Base-by-base conservation (phyloP, 2,329 filamentous ascomycete species). In the Penicillium palitans region DNA sequence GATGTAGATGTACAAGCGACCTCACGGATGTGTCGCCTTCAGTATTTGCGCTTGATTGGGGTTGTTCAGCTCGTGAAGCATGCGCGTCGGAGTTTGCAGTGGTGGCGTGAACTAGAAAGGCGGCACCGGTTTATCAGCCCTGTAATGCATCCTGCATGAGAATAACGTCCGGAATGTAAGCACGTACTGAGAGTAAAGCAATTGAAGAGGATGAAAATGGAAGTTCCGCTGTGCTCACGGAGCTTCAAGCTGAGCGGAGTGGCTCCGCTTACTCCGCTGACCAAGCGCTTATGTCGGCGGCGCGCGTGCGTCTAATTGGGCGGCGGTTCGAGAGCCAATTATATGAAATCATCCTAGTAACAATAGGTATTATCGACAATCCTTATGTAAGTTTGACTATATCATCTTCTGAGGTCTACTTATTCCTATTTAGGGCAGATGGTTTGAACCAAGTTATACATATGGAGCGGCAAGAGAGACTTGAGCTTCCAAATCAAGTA, bases 191-290 rank as follows among this genome's bases (percentile, higher is more conserved):
- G 27, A 24, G 31, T 37, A 21, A 53, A 25, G 29, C 15, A 50
- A 48, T 54, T 42, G 44, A 54, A 46, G 35, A 53, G 25, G 33
- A 35, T 29, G 19, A 35, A 24, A 39, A 29, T 27, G 3, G 9
- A 51, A 21, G 39, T 35, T 54, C 33, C 27, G 24, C 44, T 21
- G 37, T 31, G 24, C 6, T 46, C 33, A 51, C 41, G 49, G 42
- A 57, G 55, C 55, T 57, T 52, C 25, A 42, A 42, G 45, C 40
- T 50, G 27, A 45, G 35, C 42, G 50, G 50, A 46, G 49, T 35
- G 42, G 42, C 55, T 57, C 50, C 50, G 49, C 55, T 57, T 52
- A 29, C 35, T 47, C 50, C 55, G 55, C 55, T 57, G 54, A 57
- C 54, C 47, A 57, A 57, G 54, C 54, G 54, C 37, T 24, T 35